phyloP scores from a whole-genome alignment of 805 yeast species.

The Tetrapisispora fleetii region DNA sequence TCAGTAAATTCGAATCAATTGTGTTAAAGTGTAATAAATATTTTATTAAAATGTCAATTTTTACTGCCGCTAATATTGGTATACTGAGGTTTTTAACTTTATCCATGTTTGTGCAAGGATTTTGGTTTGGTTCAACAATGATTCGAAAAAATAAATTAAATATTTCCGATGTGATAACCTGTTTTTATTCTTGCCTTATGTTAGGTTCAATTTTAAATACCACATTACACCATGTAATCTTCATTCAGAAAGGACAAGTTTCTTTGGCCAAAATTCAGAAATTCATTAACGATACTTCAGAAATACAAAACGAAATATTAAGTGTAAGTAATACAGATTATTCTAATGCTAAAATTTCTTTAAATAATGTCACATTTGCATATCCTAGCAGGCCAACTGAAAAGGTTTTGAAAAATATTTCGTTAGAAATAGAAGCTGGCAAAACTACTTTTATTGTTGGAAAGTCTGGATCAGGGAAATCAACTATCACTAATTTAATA shows the following conservation, averaged over 20 bases:
- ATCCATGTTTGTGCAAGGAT: slow-evolving; percentile 79
- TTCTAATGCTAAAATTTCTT: slow-evolving; percentile 29
- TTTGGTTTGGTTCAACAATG: slow-evolving; percentile 79
- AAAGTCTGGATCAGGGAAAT: slow-evolving; percentile 87
- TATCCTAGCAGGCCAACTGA: slow-evolving; percentile 50
- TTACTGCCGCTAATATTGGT: slow-evolving; percentile 45
- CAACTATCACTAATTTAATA: slow-evolving; percentile 61
- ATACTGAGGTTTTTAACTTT: slow-evolving; percentile 47
- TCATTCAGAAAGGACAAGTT: slow-evolving; percentile 61
- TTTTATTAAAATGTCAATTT: slow-evolving; percentile 38
- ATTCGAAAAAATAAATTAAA: slow-evolving; percentile 41
- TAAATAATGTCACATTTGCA: slow-evolving; percentile 48
- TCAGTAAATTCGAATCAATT: slow-evolving; percentile 30
- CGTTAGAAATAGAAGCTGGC: slow-evolving; percentile 37
- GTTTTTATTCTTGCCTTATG: slow-evolving; percentile 72
- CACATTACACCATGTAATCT: slow-evolving; percentile 46
- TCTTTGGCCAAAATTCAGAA: slow-evolving; percentile 45
- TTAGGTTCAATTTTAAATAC: slow-evolving; percentile 53
- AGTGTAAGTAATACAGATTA: neutral
- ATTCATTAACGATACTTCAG: slow-evolving; percentile 26
- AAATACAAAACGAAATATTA: neutral
- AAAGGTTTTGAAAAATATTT: slow-evolving; percentile 39
- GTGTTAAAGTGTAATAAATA: slow-evolving; percentile 28
- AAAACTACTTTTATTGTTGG: slow-evolving; percentile 64
- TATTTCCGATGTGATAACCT: slow-evolving; percentile 63